Conservation (phyloP, 495 filamentous ascomycete genomes). For the Apiosordaria backusii region DNA sequence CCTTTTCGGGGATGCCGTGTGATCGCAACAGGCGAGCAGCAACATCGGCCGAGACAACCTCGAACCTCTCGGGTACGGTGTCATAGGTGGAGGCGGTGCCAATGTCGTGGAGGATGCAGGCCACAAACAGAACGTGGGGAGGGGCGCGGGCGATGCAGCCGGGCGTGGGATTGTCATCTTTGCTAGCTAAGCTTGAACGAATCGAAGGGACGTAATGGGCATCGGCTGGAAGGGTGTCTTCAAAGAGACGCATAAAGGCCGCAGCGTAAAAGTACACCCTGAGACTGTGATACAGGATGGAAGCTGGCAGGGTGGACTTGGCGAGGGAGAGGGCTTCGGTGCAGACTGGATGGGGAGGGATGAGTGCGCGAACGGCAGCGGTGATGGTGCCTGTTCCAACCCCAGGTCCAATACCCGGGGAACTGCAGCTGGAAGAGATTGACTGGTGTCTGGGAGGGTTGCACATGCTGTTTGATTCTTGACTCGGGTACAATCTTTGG, state of each 20-base stretch:
- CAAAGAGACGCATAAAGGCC: conserved; percentile 24
- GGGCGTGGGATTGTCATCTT: conserved; percentile 9
- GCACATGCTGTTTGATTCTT: conserved; percentile 7
- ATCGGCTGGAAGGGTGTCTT: neutral
- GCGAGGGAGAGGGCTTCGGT: conserved; percentile 33
- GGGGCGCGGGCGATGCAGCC: neutral
- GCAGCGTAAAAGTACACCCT: conserved; percentile 43
- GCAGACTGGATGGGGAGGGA: conserved; percentile 27
- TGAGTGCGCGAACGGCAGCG: conserved; percentile 26
- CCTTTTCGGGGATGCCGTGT: conserved; percentile 27
- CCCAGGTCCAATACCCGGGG: neutral
- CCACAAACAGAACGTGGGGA: conserved; percentile 35
- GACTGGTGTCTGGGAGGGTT: neutral
- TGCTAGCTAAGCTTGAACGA: conserved; percentile 3
- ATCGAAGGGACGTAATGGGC: neutral
- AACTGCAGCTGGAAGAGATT: neutral
- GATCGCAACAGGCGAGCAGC: conserved; percentile 31
- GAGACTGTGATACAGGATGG: conserved; percentile 46
- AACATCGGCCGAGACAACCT: conserved; percentile 46
- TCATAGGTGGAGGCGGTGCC: conserved; percentile 38
- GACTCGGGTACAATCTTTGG: neutral
- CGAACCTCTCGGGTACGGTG: conserved; percentile 41
- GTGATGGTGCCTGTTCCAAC: conserved; percentile 23
- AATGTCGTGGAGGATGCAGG: conserved; percentile 48
- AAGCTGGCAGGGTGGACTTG: conserved; percentile 32